phyloP scores from a whole-genome alignment of 148 eudicot species.

The Vaccinium macrocarpon region DNA sequence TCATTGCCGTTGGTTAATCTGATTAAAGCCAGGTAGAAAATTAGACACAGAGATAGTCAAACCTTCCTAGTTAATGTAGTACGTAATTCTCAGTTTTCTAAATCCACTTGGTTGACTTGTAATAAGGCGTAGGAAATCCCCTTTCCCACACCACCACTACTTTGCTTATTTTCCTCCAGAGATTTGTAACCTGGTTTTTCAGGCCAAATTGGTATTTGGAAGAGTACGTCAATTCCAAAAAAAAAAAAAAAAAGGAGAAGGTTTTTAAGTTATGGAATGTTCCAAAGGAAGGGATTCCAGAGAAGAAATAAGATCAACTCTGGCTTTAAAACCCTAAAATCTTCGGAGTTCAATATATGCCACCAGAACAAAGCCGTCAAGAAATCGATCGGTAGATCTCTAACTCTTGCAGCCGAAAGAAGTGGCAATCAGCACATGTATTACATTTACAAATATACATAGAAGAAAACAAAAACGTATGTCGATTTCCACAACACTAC shows the following conservation, averaged over 20 bases:
- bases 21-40: too few species aligned
- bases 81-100: too few species aligned
- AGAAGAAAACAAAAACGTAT: background rate
- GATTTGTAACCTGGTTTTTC: too few species aligned
- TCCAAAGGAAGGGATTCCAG: constrained; percentile 13
- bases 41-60: too few species aligned
- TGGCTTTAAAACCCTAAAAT: constrained; percentile 3
- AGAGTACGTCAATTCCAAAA: background rate
- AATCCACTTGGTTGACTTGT: background rate
- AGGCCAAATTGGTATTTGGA: too few species aligned
- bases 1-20: too few species aligned
- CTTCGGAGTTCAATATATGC: constrained; percentile 10
- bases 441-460: background rate
- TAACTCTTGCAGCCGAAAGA: constrained; percentile 47
- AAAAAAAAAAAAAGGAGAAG: background rate
- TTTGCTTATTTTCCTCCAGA: background rate
- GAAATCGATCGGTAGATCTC: constrained; percentile 38
- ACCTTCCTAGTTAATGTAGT: too few species aligned
- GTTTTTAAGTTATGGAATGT: background rate
- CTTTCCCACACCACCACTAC: background rate
- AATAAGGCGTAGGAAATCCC: background rate
- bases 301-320: constrained; percentile 6
- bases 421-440: constrained; percentile 19
- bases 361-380: constrained; percentile 46
- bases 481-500: background rate